Evolutionary conservation across 2,329 filamentous ascomycete species (phyloP), one percentile per base, ranked within the genome.

Genomic region (Alternaria postmessia): DNA sequence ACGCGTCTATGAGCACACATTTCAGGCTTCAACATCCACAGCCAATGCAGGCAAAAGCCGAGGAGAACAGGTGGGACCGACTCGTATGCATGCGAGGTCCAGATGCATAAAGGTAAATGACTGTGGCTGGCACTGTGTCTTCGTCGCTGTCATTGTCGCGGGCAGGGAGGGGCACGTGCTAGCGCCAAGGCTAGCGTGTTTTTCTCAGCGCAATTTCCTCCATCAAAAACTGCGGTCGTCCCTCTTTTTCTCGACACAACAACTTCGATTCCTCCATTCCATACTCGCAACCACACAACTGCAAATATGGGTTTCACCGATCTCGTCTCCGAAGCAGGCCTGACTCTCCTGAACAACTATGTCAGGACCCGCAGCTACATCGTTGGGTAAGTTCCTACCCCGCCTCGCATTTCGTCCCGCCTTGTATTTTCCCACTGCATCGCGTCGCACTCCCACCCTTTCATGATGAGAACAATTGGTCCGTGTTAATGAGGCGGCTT

Each of bases 401-500:
- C 69, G 68, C 75, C 62, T 67, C 63, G 57, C 62, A 59, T 65
- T 57, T 57, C 56, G 55, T 60, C 51, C 51, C 44, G 54, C 52
- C 57, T 59, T 64, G 59, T 62, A 57, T 63, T 61, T 62, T 68
- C 59, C 69, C 63, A 47, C 62, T 62, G 57, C 44, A 42, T 42
- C 28, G 67, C 66, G 60, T 65, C 65, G 69, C 60, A 61, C 64
- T 66, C 68, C 67, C 70, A 79, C 78, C 66, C 67, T 51, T 80
- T 73, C 72, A 86, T 91, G 91, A 94, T 93, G 91, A 94, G 86
- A 91, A 86, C 85, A 85, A 89, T 94, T 94, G 91, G 92, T 94
- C 92, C 91, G 91, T 94, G 91, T 95, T 94, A 89, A 92, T 87
- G 91, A 94, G 90, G 89, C 89, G 90, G 88, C 87, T 93, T 91